phyloP scores from a whole-genome alignment of 192 early-diverging fungal species.

The Rhizoclosmatium sp. region DNA sequence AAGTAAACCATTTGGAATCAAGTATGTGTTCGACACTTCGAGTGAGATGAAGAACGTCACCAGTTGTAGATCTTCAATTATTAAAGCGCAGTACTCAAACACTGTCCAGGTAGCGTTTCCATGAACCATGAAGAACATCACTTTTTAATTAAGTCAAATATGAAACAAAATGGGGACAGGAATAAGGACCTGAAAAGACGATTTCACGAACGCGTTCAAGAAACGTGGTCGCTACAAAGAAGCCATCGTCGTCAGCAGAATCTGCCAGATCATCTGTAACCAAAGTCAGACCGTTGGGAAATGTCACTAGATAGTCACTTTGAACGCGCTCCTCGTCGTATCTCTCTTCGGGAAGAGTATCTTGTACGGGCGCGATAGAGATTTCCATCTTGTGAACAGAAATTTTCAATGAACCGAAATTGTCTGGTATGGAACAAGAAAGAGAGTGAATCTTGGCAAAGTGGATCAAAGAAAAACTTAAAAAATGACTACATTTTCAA shows the following conservation, averaged over 20 bases:
- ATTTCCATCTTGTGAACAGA: no score
- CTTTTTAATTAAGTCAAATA: background rate
- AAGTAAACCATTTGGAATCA: background rate
- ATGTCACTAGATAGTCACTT: no score
- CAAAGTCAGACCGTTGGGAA: no score
- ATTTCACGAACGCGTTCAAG: background rate
- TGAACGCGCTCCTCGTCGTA: no score
- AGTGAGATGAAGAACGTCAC: conserved; percentile 6
- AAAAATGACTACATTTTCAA: no score
- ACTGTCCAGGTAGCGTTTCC: conserved; percentile 7
- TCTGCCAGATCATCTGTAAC: no score
- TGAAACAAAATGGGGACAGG: background rate
- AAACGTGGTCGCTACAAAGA: background rate
- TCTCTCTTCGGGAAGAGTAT: no score
- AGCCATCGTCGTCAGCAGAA: background rate
- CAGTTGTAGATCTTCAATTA: conserved; percentile 30
- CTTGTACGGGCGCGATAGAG: no score
- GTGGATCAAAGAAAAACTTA: no score
- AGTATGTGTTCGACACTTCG: background rate
- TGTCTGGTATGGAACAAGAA: no score
- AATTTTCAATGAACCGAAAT: no score
- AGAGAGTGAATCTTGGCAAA: no score
- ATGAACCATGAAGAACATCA: conserved; percentile 31
- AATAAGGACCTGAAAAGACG: background rate
- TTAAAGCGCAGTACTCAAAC: conserved; percentile 7